These are phyloP conservation scores for Neoboletus magnificus DNA, from an alignment of 768 basidiomycete genomes.

Conservation along the genomic window DNA sequence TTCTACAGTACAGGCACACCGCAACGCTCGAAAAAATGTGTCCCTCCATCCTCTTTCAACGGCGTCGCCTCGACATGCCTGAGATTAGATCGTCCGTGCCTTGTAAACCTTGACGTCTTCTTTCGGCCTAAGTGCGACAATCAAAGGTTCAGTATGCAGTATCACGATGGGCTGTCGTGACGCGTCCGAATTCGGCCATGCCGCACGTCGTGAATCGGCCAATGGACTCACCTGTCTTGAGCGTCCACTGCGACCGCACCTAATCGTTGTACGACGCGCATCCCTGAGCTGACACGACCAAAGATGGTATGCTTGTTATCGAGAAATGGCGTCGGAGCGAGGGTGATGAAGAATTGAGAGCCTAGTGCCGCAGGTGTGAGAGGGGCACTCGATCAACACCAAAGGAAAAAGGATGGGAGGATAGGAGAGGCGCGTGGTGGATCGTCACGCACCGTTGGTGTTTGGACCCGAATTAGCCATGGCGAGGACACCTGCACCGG, in stretches of 20 bases:
- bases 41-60: neutral
- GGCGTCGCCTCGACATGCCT: neutral
- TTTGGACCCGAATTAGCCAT: conserved; percentile 97
- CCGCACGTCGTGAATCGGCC: neutral
- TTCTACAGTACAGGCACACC: neutral
- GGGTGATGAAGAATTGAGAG: conserved; percentile 92
- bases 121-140: conserved; percentile 35
- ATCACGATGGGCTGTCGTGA: neutral
- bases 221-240: conserved; percentile 69
- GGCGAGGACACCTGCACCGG: conserved; percentile 92
- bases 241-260: conserved; percentile 88
- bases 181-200: neutral
- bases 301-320: conserved; percentile 88
- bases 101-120: conserved; percentile 93
- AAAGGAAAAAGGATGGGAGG: too few species aligned
- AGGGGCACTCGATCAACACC: neutral
- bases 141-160: neutral
- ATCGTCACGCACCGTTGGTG: conserved; percentile 59
- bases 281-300: conserved; percentile 86
- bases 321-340: conserved; percentile 78
- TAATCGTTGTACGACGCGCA: conserved; percentile 87
- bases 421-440: neutral
- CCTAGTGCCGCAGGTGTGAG: conserved; percentile 46
- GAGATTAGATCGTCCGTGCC: conserved; percentile 37
- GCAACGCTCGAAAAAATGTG: neutral